Evolutionary conservation across 768 basidiomycete genomes (phyloP).

Genomic region (Leccinum uliginosum): DNA sequence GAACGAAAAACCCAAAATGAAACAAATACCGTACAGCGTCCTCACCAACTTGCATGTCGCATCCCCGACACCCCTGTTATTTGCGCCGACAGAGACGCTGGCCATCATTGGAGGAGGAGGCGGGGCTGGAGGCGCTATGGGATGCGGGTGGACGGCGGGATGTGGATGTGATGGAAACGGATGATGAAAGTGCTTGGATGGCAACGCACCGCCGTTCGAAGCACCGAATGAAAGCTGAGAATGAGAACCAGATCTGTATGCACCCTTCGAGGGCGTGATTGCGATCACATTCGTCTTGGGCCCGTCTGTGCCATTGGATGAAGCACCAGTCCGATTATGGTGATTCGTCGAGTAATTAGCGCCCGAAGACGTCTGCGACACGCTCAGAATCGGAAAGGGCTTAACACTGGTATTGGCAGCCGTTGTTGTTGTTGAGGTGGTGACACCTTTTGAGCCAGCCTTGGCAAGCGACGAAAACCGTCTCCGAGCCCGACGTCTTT

Average conservation of each 20-base stretch:
- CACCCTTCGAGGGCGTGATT: slow-evolving; percentile 2
- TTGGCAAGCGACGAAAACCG: neutral
- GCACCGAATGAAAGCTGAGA: neutral
- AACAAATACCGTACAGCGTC: too few species aligned
- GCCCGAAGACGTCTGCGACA: slow-evolving; percentile 4
- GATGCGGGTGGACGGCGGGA: too few species aligned
- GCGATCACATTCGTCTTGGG: slow-evolving; percentile 7
- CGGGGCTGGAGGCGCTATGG: too few species aligned
- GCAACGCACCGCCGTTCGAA: slow-evolving; percentile 1
- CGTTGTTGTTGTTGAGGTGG: neutral
- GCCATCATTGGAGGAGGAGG: too few species aligned
- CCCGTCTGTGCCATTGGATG: neutral
- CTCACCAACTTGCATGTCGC: neutral
- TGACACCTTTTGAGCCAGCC: neutral
- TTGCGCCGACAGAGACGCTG: too few species aligned
- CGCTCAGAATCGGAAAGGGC: slow-evolving; percentile 22
- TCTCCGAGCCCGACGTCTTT: neutral
- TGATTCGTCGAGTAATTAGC: neutral
- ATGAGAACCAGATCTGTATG: slow-evolving; percentile 1
- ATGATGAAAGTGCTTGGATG: slow-evolving; percentile 1
- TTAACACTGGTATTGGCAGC: neutral
- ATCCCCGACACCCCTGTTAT: neutral
- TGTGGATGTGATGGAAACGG: slow-evolving; percentile 10
- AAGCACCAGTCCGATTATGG: neutral
- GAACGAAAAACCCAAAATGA: too few species aligned